Conservation (phyloP, 805 yeast genomes). For the Candida tallmaniae region DNA sequence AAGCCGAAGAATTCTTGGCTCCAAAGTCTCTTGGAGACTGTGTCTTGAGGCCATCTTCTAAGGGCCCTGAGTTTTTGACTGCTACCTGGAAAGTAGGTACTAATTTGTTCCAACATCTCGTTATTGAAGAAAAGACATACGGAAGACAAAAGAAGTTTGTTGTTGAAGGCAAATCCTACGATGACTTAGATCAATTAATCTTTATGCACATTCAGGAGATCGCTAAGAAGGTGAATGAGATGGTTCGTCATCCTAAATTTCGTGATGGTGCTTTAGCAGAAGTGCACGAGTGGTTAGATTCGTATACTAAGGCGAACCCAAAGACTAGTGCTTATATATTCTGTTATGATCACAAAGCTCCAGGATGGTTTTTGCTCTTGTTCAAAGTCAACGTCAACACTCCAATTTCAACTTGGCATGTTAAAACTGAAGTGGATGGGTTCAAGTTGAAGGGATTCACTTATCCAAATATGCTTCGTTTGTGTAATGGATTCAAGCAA, state of each 20-base stretch:
- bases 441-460: constrained; percentile 71
- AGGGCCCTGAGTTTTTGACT: constrained; percentile 82
- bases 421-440: constrained; percentile 85
- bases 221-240: constrained; percentile 76
- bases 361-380: constrained; percentile 89
- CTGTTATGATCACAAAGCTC: constrained; percentile 82
- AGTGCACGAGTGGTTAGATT: constrained; percentile 80
- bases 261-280: constrained; percentile 74
- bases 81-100: constrained; percentile 96
- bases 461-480: constrained; percentile 83
- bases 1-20: constrained; percentile 92
- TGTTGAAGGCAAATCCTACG: constrained; percentile 67
- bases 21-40: constrained; percentile 86
- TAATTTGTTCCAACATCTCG: constrained; percentile 85
- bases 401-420: constrained; percentile 80
- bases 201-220: constrained; percentile 82
- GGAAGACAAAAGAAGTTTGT: constrained; percentile 55
- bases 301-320: constrained; percentile 88
- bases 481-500: constrained; percentile 94
- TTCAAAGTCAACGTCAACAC: constrained; percentile 76
- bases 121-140: constrained; percentile 70
- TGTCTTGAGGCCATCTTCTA: constrained; percentile 91
- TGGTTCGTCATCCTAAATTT: constrained; percentile 85
- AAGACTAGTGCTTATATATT: constrained; percentile 86
- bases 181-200: constrained; percentile 90